Conservation (phyloP, 2,329 filamentous ascomycete genomes). For the Myriosclerotinia duriaeana region DNA sequence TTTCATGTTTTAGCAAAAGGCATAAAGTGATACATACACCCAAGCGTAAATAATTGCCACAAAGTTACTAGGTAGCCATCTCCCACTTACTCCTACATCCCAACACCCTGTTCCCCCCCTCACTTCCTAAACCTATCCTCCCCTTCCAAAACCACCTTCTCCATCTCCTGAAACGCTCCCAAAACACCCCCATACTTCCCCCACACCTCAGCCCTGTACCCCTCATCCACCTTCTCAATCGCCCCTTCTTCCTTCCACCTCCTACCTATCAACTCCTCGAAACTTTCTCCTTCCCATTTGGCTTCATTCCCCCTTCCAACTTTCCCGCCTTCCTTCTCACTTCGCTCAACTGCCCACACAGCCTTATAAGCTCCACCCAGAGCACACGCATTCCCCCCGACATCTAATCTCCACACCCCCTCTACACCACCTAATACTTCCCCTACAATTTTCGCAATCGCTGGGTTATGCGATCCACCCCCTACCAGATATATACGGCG, state of each 20-base stretch:
- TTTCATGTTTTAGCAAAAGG: neutral
- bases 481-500: constrained; percentile 91
- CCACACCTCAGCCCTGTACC: constrained; percentile 74
- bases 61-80: too few relatives aligned
- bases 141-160: constrained; percentile 59
- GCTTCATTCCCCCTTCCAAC: constrained; percentile 1
- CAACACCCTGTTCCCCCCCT: neutral
- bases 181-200: constrained; percentile 75
- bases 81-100: neutral
- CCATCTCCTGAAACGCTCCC: constrained; percentile 74
- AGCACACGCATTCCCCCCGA: constrained; percentile 93
- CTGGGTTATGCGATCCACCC: constrained; percentile 84
- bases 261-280: constrained; percentile 81
- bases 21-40: neutral
- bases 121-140: constrained; percentile 34
- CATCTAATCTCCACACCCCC: constrained; percentile 89
- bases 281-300: constrained; percentile 60
- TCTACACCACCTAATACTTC: constrained; percentile 86
- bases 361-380: constrained; percentile 94
- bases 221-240: constrained; percentile 77
- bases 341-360: constrained; percentile 81
- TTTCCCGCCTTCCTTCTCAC: constrained; percentile 25
- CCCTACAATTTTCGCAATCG: constrained; percentile 80
- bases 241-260: constrained; percentile 85
- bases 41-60: neutral